phyloP scores from a whole-genome alignment of 1,284 basidiomycete species.

The Ceratobasidium sp. region DNA sequence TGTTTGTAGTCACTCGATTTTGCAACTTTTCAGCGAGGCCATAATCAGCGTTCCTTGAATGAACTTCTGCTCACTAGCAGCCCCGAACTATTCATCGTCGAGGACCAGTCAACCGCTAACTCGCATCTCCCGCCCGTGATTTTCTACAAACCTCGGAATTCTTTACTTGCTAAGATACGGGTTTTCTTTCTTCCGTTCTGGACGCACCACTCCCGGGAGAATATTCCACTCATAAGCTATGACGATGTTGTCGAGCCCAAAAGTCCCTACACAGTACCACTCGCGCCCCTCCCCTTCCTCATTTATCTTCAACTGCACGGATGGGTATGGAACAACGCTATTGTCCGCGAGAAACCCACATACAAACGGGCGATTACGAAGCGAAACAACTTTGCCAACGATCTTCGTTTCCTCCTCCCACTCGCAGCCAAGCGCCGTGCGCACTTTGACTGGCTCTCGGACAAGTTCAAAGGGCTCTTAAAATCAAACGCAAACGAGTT shows the following conservation, averaged over 20 bases:
- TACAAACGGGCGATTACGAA: neutral
- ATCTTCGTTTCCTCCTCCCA: neutral
- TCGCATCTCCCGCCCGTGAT: conserved; percentile 9
- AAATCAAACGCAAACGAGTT: neutral
- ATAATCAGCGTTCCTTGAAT: conserved; percentile 7
- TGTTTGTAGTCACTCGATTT: neutral
- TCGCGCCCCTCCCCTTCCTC: neutral
- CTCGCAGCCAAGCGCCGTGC: neutral
- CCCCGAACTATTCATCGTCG: conserved; percentile 3
- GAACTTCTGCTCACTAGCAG: neutral
- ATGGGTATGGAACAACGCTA: neutral
- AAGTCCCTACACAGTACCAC: neutral
- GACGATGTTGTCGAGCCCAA: neutral
- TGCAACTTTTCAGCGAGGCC: neutral
- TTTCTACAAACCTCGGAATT: neutral
- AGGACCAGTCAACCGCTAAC: neutral
- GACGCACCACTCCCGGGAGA: neutral
- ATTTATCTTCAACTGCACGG: conserved; percentile 13
- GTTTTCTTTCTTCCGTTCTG: conserved; percentile 10
- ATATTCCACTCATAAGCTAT: neutral
- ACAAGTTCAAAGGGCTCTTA: neutral
- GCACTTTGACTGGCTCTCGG: conserved; percentile 19
- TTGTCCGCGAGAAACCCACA: neutral
- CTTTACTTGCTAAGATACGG: neutral
- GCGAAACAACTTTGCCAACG: conserved; percentile 1